Evolutionary conservation across 139 green algal genomes (phyloP).

Genomic region (Tetraselmis chui): DNA sequence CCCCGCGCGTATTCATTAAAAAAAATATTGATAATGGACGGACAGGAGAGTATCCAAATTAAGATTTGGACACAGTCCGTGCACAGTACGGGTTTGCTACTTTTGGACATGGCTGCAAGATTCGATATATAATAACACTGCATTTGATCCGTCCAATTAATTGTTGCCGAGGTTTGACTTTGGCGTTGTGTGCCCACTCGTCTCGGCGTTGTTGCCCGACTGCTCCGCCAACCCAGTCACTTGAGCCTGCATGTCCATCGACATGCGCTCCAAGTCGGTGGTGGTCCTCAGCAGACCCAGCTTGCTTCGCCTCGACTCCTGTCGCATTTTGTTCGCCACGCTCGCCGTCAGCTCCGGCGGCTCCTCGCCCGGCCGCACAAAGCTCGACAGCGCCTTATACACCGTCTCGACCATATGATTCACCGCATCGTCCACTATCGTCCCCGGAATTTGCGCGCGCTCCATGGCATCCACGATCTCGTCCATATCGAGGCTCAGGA

Average conservation of each 20-base stretch:
- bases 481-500: background rate
- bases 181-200: no score
- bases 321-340: background rate
- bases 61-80: no score
- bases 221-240: no score
- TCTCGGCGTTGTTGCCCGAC: no score
- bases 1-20: no score
- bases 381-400: background rate
- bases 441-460: background rate
- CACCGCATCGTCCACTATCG: background rate
- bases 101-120: no score
- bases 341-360: background rate
- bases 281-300: background rate
- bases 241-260: background rate
- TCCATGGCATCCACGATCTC: background rate
- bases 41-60: no score
- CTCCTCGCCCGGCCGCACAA: background rate
- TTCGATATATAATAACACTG: no score
- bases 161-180: no score
- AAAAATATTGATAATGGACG: no score
- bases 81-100: no score
- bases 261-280: background rate
- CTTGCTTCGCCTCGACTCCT: background rate
- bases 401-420: background rate
- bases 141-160: no score